Conservation (phyloP, 768 basidiomycete genomes). For the Xanthoconium stramineum region DNA sequence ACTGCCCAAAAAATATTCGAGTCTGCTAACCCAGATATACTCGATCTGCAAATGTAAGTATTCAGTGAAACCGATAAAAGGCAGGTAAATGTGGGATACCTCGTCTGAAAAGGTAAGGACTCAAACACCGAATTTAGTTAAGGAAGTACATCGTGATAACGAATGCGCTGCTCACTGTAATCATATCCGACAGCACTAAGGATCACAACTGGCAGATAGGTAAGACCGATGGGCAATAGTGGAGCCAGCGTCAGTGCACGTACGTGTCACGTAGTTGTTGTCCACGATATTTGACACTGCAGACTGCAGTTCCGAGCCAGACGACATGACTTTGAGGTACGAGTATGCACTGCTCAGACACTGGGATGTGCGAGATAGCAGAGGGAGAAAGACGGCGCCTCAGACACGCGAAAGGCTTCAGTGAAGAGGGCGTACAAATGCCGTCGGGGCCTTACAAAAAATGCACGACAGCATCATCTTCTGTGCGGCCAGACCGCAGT, state of each 20-base stretch:
- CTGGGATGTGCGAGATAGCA: no score
- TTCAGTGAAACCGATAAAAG: not conserved
- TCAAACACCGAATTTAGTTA: not conserved
- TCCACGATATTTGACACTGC: no score
- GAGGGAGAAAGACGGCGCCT: no score
- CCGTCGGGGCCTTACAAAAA: no score
- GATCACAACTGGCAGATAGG: not conserved
- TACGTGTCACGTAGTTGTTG: not conserved
- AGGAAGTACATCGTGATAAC: not conserved
- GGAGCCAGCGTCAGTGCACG: no score
- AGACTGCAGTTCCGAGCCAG: no score
- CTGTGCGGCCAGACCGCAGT: no score
- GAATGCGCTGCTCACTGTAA: not conserved
- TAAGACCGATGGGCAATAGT: not conserved
- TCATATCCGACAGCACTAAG: not conserved
- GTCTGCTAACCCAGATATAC: not conserved
- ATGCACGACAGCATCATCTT: no score
- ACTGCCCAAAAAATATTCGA: not conserved
- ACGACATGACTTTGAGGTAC: no score
- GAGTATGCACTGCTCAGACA: no score
- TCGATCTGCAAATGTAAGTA: not conserved
- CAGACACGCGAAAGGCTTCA: no score
- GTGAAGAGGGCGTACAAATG: no score
- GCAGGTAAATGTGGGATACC: not conserved
- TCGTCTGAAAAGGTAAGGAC: constrained; percentile 8